Evolutionary conservation across 1,284 basidiomycete species (phyloP).

Genomic region (Ceratobasidium sp.): DNA sequence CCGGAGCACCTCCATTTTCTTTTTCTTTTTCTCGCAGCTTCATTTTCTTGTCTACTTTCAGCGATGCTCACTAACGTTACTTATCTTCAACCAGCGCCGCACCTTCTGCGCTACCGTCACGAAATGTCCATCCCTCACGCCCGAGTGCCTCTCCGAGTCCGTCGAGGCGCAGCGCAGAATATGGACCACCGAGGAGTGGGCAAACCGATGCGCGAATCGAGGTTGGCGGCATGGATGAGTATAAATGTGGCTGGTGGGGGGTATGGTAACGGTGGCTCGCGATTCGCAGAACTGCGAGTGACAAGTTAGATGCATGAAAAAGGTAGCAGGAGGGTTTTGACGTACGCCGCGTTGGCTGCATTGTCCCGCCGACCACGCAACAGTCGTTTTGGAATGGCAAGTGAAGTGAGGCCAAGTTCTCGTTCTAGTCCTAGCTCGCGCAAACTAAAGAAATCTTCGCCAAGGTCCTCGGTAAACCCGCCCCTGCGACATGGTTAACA

Average conservation of each 20-base stretch:
- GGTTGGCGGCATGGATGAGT: conserved; percentile 71
- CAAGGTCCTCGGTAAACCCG: conserved; percentile 87
- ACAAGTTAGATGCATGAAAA: conserved; percentile 44
- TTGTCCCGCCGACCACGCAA: conserved; percentile 48
- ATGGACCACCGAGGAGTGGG: no score
- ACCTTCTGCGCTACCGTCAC: no score
- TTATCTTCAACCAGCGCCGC: no score
- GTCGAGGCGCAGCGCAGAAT: no score
- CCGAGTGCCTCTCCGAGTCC: no score
- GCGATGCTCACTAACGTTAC: no score
- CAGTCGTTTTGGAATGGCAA: conserved; percentile 74
- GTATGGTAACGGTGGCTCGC: conserved; percentile 87
- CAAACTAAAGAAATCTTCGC: conserved; percentile 94
- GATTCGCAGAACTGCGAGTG: conserved; percentile 65
- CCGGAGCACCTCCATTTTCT: no score
- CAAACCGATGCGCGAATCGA: conserved; percentile 86
- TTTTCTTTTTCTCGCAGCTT: no score
- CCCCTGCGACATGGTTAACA: conserved; percentile 64
- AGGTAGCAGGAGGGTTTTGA: background rate
- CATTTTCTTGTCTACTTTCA: no score
- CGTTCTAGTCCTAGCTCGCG: conserved; percentile 89
- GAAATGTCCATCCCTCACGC: no score
- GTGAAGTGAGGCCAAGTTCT: conserved; percentile 84
- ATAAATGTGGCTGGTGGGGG: conserved; percentile 86
- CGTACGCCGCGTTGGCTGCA: conserved; percentile 38